Conservation (phyloP, 1,284 basidiomycete species). For the Fereydounia khargensis region DNA sequence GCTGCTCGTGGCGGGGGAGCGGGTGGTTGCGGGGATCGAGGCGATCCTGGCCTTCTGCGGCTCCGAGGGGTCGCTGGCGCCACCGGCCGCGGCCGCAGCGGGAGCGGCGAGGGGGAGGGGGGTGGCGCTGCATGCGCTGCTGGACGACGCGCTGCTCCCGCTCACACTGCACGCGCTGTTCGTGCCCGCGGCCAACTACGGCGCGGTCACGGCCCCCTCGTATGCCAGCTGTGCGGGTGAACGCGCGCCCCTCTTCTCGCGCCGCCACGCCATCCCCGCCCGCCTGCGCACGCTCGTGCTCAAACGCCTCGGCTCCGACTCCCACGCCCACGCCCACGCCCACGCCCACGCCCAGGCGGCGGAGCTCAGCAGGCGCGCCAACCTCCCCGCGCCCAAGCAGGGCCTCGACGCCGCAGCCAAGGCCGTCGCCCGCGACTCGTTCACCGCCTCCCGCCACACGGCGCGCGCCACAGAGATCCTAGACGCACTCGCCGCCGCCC, state of each 20-base stretch:
- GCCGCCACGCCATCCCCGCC: constrained; percentile 29
- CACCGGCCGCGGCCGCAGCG: background rate
- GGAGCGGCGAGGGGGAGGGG: constrained; percentile 5
- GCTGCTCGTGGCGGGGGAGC: constrained; percentile 13
- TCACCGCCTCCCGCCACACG: background rate
- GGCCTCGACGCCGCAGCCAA: constrained; percentile 21
- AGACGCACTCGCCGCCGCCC: constrained; percentile 10
- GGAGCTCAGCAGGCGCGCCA: constrained; percentile 24
- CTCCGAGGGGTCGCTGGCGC: background rate
- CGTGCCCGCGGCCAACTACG: constrained; percentile 37
- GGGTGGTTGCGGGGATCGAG: constrained; percentile 20
- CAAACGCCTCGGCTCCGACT: constrained; percentile 22
- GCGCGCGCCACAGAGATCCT: constrained; percentile 14
- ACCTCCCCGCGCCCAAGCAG: constrained; percentile 10
- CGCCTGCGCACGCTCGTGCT: constrained; percentile 39
- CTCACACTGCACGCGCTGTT: constrained; percentile 43
- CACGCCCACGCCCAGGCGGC: constrained; percentile 30
- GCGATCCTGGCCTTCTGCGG: constrained; percentile 17
- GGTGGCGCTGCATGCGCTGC: constrained; percentile 25
- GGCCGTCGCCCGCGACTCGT: constrained; percentile 17
- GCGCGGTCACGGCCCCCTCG: constrained; percentile 25
- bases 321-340: constrained; percentile 27
- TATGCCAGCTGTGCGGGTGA: constrained; percentile 17
- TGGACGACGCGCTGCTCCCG: constrained; percentile 39
- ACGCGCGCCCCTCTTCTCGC: constrained; percentile 2